These are phyloP conservation scores for Leishmania major DNA, from an alignment of 208 protist species.

Conservation along the genomic window DNA sequence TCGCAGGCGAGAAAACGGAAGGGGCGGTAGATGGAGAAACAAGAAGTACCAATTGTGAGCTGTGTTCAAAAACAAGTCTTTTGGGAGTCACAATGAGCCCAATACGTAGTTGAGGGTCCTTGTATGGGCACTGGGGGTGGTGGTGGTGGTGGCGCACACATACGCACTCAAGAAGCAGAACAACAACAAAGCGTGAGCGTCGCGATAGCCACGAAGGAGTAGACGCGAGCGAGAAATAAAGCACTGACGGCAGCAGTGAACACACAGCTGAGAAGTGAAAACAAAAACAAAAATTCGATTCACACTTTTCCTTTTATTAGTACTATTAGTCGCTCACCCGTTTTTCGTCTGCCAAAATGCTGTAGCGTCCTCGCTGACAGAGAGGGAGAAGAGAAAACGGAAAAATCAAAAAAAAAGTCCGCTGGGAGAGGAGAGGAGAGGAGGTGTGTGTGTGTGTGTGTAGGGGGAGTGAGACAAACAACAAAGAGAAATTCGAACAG, in stretches of 20 bases:
- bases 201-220: neutral
- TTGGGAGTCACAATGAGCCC: neutral
- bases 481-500: too few relatives aligned
- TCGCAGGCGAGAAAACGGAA: neutral
- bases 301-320: neutral
- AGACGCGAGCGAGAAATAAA: neutral
- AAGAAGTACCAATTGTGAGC: neutral
- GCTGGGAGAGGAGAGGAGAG: neutral
- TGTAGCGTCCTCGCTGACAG: neutral
- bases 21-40: neutral
- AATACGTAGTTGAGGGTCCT: neutral
- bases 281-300: neutral
- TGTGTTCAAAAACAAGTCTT: neutral
- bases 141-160: neutral
- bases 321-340: neutral
- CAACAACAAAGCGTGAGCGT: conserved; percentile 8
- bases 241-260: neutral
- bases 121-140: neutral
- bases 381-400: neutral
- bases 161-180: neutral
- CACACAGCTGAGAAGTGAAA: neutral
- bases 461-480: too few relatives aligned
- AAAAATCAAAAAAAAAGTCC: conserved; percentile 4
- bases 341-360: neutral
- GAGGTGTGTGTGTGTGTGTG: too few relatives aligned